A percentile compares a stretch with the other conserved stretches of the same genome.
Conservation (phyloP, 768 basidiomycete species). For the Lactarius akahatsu region DNA sequence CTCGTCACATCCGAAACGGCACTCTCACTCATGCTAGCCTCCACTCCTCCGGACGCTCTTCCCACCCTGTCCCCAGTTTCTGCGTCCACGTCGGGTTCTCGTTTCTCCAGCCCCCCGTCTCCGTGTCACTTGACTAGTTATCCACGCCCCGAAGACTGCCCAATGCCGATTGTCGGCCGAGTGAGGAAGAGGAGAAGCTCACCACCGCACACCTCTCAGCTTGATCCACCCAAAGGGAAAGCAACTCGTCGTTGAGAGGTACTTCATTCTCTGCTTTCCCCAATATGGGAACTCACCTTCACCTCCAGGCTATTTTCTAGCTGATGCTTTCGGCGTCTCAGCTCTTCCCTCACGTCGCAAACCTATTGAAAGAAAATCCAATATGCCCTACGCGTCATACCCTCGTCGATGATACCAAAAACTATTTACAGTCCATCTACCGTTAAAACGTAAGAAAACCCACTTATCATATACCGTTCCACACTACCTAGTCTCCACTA, state of each 20-base stretch:
- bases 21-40: slow-evolving; percentile 5
- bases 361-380: background rate
- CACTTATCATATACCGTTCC: background rate
- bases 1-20: slow-evolving; percentile 4
- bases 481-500: background rate
- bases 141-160: slow-evolving; percentile 9
- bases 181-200: background rate
- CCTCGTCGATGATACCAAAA: background rate
- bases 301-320: background rate
- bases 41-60: background rate
- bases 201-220: background rate
- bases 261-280: background rate
- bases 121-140: background rate
- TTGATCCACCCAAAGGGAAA: background rate
- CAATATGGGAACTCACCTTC: background rate
- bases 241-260: background rate
- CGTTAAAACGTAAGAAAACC: background rate
- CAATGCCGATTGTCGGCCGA: slow-evolving; percentile 10
- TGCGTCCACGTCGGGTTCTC: background rate
- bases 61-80: background rate
- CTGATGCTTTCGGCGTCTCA: background rate
- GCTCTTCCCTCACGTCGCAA: background rate
- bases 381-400: background rate
- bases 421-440: background rate
- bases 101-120: background rate